These are phyloP conservation scores for Colletotrichum brevisporum DNA, from an alignment of 2,329 filamentous ascomycete species.

Conservation along the genomic window DNA sequence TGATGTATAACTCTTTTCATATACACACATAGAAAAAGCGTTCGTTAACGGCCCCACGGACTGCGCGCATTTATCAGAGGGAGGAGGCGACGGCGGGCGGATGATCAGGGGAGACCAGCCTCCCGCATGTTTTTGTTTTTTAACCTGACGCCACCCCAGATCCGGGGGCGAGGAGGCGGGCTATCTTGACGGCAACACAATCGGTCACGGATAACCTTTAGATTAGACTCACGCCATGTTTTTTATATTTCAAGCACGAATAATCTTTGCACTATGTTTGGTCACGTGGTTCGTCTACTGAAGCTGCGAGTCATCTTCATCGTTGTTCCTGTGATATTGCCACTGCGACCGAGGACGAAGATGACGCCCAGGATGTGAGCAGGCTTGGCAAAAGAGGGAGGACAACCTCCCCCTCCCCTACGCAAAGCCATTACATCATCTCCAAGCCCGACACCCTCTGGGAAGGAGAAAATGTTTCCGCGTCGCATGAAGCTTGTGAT, in stretches of 20 bases:
- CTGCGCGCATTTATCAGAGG: slow-evolving; percentile 21
- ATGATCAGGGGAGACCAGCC: not conserved
- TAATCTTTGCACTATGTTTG: not conserved
- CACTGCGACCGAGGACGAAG: no score
- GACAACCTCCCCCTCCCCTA: no score
- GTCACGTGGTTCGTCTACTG: no score
- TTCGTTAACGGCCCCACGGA: slow-evolving; percentile 32
- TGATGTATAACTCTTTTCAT: slow-evolving; percentile 35
- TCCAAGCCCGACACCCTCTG: no score
- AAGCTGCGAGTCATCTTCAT: no score
- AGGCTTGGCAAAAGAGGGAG: no score
- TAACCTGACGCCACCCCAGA: not conserved
- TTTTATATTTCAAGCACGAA: slow-evolving; percentile 22
- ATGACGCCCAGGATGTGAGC: no score
- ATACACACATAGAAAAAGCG: slow-evolving; percentile 29
- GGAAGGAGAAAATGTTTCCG: no score
- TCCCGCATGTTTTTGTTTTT: not conserved
- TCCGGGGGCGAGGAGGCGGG: slow-evolving; percentile 11
- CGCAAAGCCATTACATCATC: no score
- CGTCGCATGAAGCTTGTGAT: no score
- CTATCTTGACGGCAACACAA: slow-evolving; percentile 20
- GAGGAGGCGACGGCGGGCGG: not conserved
- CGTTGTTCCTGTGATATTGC: no score
- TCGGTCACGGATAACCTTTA: slow-evolving; percentile 26
- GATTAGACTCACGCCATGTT: slow-evolving; percentile 21